Percentiles rank a stretch among this genome's conserved stretches.
Conservation (phyloP, 176 grass and related monocot genomes). For the Leersia perrieri region DNA sequence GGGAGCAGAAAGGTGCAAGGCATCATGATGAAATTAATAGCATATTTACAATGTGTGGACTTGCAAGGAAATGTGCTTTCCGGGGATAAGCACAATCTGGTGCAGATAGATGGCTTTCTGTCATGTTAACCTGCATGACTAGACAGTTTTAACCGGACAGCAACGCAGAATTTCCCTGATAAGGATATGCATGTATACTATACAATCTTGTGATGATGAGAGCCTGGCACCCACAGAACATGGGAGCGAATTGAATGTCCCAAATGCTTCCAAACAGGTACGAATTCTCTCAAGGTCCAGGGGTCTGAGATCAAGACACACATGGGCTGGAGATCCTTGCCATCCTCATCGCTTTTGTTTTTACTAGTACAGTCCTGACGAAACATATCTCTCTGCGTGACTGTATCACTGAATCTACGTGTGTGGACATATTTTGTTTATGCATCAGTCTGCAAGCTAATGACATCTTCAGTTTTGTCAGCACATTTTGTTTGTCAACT, state of each 20-base stretch:
- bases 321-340: constrained; percentile 35
- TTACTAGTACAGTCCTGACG: constrained; percentile 4
- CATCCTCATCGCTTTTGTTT: background rate
- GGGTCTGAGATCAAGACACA: constrained; percentile 17
- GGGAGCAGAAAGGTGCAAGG: constrained; percentile 3
- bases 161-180: constrained; percentile 14
- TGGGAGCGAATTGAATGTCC: constrained; percentile 33
- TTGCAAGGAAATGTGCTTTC: background rate
- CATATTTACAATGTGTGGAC: too few species aligned
- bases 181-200: background rate
- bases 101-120: background rate
- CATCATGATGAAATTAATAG: background rate
- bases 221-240: constrained; percentile 46
- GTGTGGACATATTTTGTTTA: background rate
- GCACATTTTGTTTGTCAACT: background rate
- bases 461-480: background rate
- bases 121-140: background rate
- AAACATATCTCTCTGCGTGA: background rate
- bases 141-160: constrained; percentile 43
- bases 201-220: background rate
- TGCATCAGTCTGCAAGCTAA: background rate
- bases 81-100: background rate
- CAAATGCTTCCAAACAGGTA: constrained; percentile 38
- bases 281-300: constrained; percentile 17
- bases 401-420: background rate